Evolutionary conservation across 169 alveolate species (phyloP), one percentile per base, ranked within the genome.

Genomic region (Plasmodium fragile): DNA sequence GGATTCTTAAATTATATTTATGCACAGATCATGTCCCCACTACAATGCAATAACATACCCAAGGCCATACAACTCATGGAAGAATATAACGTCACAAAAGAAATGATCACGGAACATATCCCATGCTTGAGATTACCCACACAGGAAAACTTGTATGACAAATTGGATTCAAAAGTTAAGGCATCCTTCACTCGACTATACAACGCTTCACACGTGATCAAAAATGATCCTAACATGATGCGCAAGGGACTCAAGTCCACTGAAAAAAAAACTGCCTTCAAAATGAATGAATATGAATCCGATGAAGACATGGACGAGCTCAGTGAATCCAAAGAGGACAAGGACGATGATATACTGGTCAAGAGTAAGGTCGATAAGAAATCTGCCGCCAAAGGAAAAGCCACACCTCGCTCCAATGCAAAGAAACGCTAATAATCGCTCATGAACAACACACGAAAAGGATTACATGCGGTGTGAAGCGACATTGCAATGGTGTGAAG

Each of bases 141-240:
- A 10, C 96, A 95, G 92, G 97, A 94, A 43, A 95, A 96, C 71
- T 41, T 96, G 59, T 96, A 96, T 81, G 96, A 87, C 11, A 96
- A 93, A 92, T 70, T 96, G 4, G 96, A 90, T 18, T 91, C 97
- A 13, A 81, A 89, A 73, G 53, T 65, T 22, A 96, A 96, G 89
- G 84, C 97, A 0, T 83, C 96, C 30, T 83, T 96, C 72, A 96
- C 97, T 30, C 73, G 92, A 11, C 77, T 69, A 16, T 80, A 94
- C 55, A 82, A 94, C 72, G 55, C 95, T 36, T 75, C 82, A 0
- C 95, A 82, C 75, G 95, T 83, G 53, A 81, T 92, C n/a, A 82
- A 92, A 22, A 80, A 69, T 22, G 92, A 92, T 78, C 93, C 93
- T 0, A 87, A 87, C 34, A 49, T 79, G 8, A 10, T 87, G 6